A percentile compares a stretch with the other conserved stretches of the same genome.
phyloP scores from a whole-genome alignment of 257 asterid genomes.

The Solanum chmielewskii region DNA sequence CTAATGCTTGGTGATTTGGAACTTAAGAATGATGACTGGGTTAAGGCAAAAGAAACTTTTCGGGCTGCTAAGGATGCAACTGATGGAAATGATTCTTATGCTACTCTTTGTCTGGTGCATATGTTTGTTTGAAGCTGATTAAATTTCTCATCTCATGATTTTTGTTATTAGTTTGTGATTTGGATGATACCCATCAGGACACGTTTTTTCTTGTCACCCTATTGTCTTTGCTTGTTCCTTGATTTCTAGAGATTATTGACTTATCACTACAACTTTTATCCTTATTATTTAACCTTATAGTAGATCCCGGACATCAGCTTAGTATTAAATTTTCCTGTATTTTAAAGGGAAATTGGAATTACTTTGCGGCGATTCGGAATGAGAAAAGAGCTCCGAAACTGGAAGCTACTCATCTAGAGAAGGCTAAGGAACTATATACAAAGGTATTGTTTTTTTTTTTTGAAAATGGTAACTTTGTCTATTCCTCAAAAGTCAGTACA shows the following conservation, averaged over 20 bases:
- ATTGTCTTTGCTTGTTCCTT: neutral
- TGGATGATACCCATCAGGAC: neutral
- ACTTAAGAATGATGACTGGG: conserved; percentile 99
- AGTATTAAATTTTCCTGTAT: conserved; percentile 11
- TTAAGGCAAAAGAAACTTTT: conserved; percentile 96
- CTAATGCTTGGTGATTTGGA: conserved; percentile 97
- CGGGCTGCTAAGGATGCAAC: conserved; percentile 70
- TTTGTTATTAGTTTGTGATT: neutral
- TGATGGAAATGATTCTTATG: conserved; percentile 79
- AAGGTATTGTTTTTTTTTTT: conserved; percentile 2
- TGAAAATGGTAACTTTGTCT: no score
- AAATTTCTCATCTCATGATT: neutral
- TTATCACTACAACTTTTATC: neutral
- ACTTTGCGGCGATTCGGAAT: conserved; percentile 49
- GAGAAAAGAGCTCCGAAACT: conserved; percentile 92
- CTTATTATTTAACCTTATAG: neutral
- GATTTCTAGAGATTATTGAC: neutral
- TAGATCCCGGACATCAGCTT: conserved; percentile 3
- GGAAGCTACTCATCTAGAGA: conserved; percentile 96
- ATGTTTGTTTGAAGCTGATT: neutral
- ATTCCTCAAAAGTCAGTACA: no score
- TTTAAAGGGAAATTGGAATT: conserved; percentile 92
- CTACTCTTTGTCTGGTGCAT: conserved; percentile 90
- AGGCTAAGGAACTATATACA: conserved; percentile 92
- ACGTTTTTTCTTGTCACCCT: neutral